These are phyloP conservation scores for Chlorella sp. DNA, from an alignment of 139 green algal species.

Conservation along the genomic window DNA sequence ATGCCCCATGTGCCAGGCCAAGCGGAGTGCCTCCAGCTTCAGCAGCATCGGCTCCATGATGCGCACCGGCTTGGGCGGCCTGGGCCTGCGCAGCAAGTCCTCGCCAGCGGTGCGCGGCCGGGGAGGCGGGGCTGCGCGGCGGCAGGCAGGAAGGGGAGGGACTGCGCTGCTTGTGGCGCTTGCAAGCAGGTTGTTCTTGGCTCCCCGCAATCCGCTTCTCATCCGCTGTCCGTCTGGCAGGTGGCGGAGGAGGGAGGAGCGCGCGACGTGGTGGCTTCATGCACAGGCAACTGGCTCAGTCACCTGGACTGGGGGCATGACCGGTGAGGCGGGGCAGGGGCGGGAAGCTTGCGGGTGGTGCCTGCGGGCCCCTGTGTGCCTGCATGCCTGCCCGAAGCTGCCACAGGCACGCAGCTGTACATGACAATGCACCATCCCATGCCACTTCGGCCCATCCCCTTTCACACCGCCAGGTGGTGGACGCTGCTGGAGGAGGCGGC, in stretches of 20 bases:
- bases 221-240: no score
- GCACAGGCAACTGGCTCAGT: conserved; percentile 82
- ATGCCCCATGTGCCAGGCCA: no score
- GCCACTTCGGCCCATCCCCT: neutral
- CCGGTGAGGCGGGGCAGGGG: conserved; percentile 42
- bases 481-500: conserved; percentile 51
- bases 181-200: no score
- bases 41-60: neutral
- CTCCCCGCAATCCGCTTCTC: no score
- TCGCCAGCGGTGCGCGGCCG: neutral
- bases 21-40: neutral
- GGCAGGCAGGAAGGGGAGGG: no score
- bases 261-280: conserved; percentile 33
- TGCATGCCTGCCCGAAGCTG: no score
- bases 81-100: conserved; percentile 9
- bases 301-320: conserved; percentile 75
- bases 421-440: neutral
- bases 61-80: conserved; percentile 1
- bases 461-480: conserved; percentile 64
- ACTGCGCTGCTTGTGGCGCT: no score
- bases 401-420: no score
- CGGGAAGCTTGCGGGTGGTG: neutral
- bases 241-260: neutral
- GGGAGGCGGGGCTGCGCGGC: no score
- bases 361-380: neutral